These are phyloP conservation scores for Ogataea henricii DNA, from an alignment of 805 yeast genomes.

Conservation along the genomic window DNA sequence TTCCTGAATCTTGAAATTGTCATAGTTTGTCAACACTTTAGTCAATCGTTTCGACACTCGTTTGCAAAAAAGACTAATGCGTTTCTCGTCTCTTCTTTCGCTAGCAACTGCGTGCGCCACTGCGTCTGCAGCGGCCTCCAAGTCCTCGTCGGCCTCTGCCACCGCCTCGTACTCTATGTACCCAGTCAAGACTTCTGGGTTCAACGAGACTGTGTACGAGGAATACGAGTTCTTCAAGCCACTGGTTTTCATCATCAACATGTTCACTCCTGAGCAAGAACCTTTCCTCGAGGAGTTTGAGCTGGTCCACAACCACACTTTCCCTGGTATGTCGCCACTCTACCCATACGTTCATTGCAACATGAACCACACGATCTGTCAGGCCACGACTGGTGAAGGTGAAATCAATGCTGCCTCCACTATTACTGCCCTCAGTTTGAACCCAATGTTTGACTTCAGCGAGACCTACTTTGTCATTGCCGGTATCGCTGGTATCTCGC, in stretches of 20 bases:
- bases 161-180: conserved; percentile 17
- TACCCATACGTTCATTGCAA: conserved; percentile 61
- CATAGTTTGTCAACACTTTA: too few relatives aligned
- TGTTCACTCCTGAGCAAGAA: conserved; percentile 54
- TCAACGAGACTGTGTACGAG: conserved; percentile 23
- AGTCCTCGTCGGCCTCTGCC: conserved; percentile 17
- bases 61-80: conserved; percentile 9
- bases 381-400: conserved; percentile 68
- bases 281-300: conserved; percentile 54
- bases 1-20: too few relatives aligned
- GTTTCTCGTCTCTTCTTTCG: conserved; percentile 10
- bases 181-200: conserved; percentile 26
- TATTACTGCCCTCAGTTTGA: conserved; percentile 53
- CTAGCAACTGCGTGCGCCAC: conserved; percentile 8
- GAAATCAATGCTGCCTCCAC: conserved; percentile 68
- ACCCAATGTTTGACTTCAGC: conserved; percentile 56
- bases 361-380: conserved; percentile 54
- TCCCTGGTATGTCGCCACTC: conserved; percentile 67
- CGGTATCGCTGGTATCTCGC: conserved; percentile 69
- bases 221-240: conserved; percentile 45
- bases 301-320: conserved; percentile 53
- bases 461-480: conserved; percentile 63
- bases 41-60: conserved; percentile 1
- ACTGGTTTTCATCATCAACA: conserved; percentile 53
- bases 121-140: conserved; percentile 9